These are phyloP conservation scores for Coniferiporia weirii DNA, from an alignment of 1,284 basidiomycete species.

Conservation along the genomic window DNA sequence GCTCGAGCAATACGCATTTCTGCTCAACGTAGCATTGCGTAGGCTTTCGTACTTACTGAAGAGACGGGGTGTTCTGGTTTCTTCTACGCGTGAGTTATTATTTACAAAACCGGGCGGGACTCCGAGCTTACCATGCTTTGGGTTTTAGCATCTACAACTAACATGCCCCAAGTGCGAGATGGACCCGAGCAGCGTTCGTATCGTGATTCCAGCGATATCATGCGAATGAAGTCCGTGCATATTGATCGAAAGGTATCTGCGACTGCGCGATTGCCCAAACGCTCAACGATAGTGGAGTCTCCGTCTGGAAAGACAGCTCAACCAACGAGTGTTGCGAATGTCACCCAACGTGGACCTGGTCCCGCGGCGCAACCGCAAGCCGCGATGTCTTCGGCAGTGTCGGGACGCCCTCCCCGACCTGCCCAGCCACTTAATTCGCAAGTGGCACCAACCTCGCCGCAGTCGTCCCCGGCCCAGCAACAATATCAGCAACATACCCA, in stretches of 20 bases:
- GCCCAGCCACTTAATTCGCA: constrained; percentile 16
- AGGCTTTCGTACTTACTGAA: constrained; percentile 88
- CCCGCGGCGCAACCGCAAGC: constrained; percentile 29
- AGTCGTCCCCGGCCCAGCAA: constrained; percentile 10
- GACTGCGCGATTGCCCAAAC: constrained; percentile 86
- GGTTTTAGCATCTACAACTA: constrained; percentile 33
- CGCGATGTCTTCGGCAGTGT: constrained; percentile 26
- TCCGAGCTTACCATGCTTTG: constrained; percentile 13
- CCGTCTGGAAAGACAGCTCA: constrained; percentile 88
- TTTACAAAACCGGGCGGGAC: constrained; percentile 19
- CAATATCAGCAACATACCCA: constrained; percentile 31
- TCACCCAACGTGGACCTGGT: constrained; percentile 37
- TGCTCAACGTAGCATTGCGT: constrained; percentile 92
- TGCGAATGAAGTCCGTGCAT: constrained; percentile 90
- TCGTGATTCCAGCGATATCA: constrained; percentile 84
- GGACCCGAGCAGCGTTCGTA: constrained; percentile 62
- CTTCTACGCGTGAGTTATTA: constrained; percentile 58
- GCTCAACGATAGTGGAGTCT: constrained; percentile 93
- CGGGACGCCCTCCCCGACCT: constrained; percentile 23
- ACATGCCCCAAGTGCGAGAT: constrained; percentile 27
- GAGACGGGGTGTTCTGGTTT: constrained; percentile 85
- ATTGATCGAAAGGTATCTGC: constrained; percentile 94
- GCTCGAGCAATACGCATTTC: constrained; percentile 96
- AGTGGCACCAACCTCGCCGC: constrained; percentile 16
- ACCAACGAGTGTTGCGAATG: constrained; percentile 41